Base-by-base conservation (phyloP, 208 protist genomes). In the Trypanosoma mega region DNA sequence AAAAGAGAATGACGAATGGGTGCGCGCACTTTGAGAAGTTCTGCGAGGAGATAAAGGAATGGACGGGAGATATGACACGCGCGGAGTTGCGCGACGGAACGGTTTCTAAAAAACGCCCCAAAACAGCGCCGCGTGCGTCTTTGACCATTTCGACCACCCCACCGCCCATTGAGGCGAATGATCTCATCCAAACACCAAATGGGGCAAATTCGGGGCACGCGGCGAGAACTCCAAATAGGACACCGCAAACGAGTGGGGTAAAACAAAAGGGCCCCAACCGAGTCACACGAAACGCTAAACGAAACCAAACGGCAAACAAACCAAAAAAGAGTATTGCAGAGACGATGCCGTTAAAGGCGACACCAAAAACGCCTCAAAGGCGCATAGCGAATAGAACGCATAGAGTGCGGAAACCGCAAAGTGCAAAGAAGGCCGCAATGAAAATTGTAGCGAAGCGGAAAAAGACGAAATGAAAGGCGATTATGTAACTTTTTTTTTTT, bases 11-110 rank as follows among this genome's bases (percentile, higher is more conserved):
- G 21, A 48, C 68, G 2, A 73, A 55, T 51, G 84, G 84, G 47
- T 87, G 80, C 53, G 31, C 77, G n/a, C 60, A 67, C 49, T 91
- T 91, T 68, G 84, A 91, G 72, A 55, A 63, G 0, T 85, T 82
- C 34, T 82, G 79, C 50, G 72, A 78, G 37, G 48, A 68, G 47
- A 54, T 77, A 18, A 52, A 71, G 47, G 80, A 91, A 68, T 78
- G 74, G 61, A 91, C 80, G 37, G 77, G 78, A 48, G 80, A 74
- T 20, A 85, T 85, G 77, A 73, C 61, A 36, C 72, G 72, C 3
- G 60, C 58, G 30, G 72, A 74, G 27, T 31, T 41, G 31, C 5
- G 20, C 16, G 43, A 21, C 7, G 51, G 11, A 27, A 11, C 24
- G n/a, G 7, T 6, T 14, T 16, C 7, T 6, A 53, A 21, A 53